Conservation (phyloP, 805 yeast genomes). For the Pichia membranifaciens region DNA sequence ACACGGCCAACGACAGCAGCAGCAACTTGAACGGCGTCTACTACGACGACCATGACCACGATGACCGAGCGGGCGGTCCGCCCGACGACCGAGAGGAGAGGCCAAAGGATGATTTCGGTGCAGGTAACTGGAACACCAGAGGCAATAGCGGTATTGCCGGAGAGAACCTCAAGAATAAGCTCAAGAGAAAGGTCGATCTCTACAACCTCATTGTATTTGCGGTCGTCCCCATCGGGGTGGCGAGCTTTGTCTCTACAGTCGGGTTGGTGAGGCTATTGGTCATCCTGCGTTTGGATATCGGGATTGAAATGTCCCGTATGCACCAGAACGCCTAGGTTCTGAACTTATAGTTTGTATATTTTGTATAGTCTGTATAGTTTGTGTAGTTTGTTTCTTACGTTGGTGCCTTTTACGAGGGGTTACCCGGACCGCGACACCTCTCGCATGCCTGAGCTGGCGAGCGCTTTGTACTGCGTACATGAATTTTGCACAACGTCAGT, state of each 20-base stretch:
- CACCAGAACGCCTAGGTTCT: slow-evolving; percentile 3
- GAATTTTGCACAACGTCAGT: too few relatives aligned
- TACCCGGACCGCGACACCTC: slow-evolving; percentile 1
- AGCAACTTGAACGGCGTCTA: neutral
- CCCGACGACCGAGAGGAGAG: neutral
- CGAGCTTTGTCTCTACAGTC: slow-evolving; percentile 88
- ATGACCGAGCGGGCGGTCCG: neutral
- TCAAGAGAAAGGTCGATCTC: slow-evolving; percentile 70
- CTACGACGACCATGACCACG: neutral
- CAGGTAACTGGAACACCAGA: neutral
- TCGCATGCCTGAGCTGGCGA: too few relatives aligned
- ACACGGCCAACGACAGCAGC: neutral
- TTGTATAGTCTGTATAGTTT: neutral
- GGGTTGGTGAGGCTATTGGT: slow-evolving; percentile 71
- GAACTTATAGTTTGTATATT: neutral
- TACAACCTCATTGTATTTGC: slow-evolving; percentile 91
- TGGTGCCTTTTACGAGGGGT: too few relatives aligned
- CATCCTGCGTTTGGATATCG: slow-evolving; percentile 64
- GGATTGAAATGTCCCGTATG: slow-evolving; percentile 15
- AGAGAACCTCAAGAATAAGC: neutral
- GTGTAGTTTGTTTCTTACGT: too few relatives aligned
- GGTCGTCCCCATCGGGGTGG: slow-evolving; percentile 95
- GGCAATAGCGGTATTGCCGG: slow-evolving; percentile 1
- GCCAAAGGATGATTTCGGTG: neutral
- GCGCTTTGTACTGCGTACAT: too few relatives aligned